phyloP scores from a whole-genome alignment of 306 rosid species.

The Prunus kanzakura region DNA sequence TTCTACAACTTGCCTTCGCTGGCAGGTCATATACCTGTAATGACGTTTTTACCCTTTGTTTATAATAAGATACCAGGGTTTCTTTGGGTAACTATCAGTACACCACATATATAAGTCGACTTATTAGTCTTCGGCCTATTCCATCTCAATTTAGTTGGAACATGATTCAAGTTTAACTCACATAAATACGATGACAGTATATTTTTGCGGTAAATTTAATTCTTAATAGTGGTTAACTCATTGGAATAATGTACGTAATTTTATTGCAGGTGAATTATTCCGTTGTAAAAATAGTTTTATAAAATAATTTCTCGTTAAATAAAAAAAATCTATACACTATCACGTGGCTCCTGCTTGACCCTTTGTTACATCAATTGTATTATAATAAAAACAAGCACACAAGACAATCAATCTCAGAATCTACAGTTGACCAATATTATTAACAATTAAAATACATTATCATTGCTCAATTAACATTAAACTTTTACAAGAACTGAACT shows the following conservation, averaged over 20 bases:
- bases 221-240: too few relatives aligned
- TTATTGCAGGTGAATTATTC: too few relatives aligned
- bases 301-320: too few relatives aligned
- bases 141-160: too few relatives aligned
- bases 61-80: background rate
- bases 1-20: background rate
- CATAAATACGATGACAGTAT: too few relatives aligned
- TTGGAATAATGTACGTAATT: accelerated
- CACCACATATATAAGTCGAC: too few relatives aligned
- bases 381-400: background rate
- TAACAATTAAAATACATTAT: background rate
- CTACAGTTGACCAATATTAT: background rate
- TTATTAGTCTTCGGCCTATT: too few relatives aligned
- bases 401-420: background rate
- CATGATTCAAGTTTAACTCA: too few relatives aligned
- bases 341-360: background rate
- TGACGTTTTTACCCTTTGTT: background rate
- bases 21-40: background rate
- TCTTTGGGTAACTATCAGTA: background rate
- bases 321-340: too few relatives aligned
- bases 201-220: too few relatives aligned
- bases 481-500: background rate
- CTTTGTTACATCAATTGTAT: background rate
- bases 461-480: background rate
- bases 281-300: too few relatives aligned